Evolutionary conservation across 2,329 filamentous ascomycete genomes (phyloP), one percentile per base, ranked within the genome.

Genomic region (Xylaria arbuscula): DNA sequence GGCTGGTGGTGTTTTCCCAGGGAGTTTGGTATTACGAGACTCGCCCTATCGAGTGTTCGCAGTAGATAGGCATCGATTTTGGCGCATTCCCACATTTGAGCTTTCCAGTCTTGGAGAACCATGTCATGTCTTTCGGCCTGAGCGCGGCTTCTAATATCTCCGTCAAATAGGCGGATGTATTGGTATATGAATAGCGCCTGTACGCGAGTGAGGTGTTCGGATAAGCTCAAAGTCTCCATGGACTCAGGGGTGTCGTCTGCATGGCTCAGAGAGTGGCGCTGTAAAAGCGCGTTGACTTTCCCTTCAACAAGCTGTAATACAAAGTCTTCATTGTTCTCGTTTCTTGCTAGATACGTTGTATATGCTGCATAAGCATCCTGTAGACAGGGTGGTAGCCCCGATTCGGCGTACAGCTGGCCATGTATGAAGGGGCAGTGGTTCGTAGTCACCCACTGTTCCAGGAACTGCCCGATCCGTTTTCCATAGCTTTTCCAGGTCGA

Each of bases 121-220:
- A 32, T 15, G 19, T 19, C 51, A 6, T 40, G 62, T 22, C 36
- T 32, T 36, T 64, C 62, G 3, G 54, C 53, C 42, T 50, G 36
- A 1, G 54, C 53, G 10, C 62, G 62, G n/a, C 51, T 42, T 38
- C 45, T 50, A n/a, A 58, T 58, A 24, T 57, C 42, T 4, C 62
- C 53, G 45, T 64, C 53, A 17, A 64, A 64, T 11, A 58, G 34
- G 42, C 54, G 42, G 13, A 64, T 64, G 24, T 40, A 64, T 58
- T 42, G 62, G 24, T 64, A 64, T 6, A 64, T 58, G 42, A 64
- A 64, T 9, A 58, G 51, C 1, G 62, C 62, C 19, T 64, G 54
- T 9, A 51, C 62, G 34, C 47, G 54, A 17, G 42, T 40, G 24
- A 64, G 42, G n/a, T 34, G 45, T 4, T 48, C 28, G 40, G 9